Conservation (phyloP, 2,329 filamentous ascomycete genomes). For the Thermomyces lanuginosus region DNA sequence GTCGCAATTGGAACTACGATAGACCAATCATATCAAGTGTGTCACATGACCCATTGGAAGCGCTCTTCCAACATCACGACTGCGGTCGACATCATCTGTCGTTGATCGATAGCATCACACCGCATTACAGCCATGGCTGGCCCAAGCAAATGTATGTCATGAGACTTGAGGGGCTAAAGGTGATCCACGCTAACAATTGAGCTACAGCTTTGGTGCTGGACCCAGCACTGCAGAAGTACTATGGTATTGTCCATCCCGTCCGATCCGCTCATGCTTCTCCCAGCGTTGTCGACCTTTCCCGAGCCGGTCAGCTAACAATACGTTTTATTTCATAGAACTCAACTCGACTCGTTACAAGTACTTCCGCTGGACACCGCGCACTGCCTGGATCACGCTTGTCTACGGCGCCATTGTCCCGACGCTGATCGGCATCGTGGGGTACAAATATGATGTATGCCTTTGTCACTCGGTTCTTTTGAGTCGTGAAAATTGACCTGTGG, state of each 20-base stretch:
- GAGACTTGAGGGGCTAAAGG: conserved; percentile 41
- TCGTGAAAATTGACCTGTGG: conserved; percentile 9
- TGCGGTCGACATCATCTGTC: too few relatives aligned
- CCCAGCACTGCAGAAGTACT: conserved; percentile 34
- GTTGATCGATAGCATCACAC: too few relatives aligned
- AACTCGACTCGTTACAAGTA: conserved; percentile 73
- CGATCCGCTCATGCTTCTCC: conserved; percentile 2
- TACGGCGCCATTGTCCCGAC: conserved; percentile 60
- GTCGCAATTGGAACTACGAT: too few relatives aligned
- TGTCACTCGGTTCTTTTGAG: background rate
- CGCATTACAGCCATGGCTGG: conserved; percentile 38
- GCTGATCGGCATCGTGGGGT: conserved; percentile 54
- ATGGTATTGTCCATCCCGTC: conserved; percentile 27
- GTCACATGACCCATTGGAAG: too few relatives aligned
- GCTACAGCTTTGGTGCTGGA: conserved; percentile 27
- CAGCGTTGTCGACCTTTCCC: background rate
- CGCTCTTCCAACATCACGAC: too few relatives aligned
- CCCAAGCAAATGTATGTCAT: conserved; percentile 30
- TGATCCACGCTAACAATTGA: too few relatives aligned
- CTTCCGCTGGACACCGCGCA: conserved; percentile 84
- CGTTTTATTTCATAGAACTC: conserved; percentile 45
- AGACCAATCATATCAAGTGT: too few relatives aligned
- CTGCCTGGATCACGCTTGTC: conserved; percentile 60
- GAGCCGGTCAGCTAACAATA: conserved; percentile 4
- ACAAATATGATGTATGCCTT: conserved; percentile 66